Evolutionary conservation across 306 rosid genomes (phyloP).

Genomic region (barrel medic (Medicago truncatula)): DNA sequence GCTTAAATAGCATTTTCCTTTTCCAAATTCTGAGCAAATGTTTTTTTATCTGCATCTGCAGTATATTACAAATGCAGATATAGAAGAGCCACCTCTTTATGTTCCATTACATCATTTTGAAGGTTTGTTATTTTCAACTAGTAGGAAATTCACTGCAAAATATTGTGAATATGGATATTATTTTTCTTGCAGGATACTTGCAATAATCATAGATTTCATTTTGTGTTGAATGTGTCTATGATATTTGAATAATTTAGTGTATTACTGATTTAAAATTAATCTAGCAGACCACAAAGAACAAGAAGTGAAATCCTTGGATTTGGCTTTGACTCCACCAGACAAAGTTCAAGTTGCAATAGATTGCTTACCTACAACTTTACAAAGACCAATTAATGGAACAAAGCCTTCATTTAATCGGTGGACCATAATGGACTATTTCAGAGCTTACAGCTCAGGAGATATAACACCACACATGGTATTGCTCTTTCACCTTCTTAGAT

Average conservation of each 20-base stretch:
- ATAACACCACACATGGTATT: slow-evolving; percentile 74
- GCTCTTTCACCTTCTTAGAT: slow-evolving; percentile 22
- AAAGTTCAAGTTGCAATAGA: slow-evolving; percentile 65
- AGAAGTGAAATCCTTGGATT: slow-evolving; percentile 62
- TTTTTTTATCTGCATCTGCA: slow-evolving; percentile 53
- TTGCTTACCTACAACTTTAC: slow-evolving; percentile 58
- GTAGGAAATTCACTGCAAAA: background rate
- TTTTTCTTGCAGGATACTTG: background rate
- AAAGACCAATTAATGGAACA: slow-evolving; percentile 33
- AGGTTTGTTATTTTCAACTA: slow-evolving; percentile 54
- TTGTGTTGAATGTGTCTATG: background rate
- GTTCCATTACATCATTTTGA: slow-evolving; percentile 73
- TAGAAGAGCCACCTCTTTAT: slow-evolving; percentile 75
- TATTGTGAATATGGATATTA: slow-evolving; percentile 8
- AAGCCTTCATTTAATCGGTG: slow-evolving; percentile 58
- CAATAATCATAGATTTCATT: slow-evolving; percentile 2
- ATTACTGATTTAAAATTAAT: slow-evolving; percentile 27
- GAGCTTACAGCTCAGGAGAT: slow-evolving; percentile 65
- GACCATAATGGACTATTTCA: slow-evolving; percentile 78
- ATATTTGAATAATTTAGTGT: slow-evolving; percentile 9
- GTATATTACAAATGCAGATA: slow-evolving; percentile 75
- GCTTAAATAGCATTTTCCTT: background rate
- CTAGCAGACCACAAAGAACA: slow-evolving; percentile 59
- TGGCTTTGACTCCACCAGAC: slow-evolving; percentile 59
- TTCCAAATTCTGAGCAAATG: background rate